phyloP scores from a whole-genome alignment of 306 rosid species.

The Cucurbita pepo region DNA sequence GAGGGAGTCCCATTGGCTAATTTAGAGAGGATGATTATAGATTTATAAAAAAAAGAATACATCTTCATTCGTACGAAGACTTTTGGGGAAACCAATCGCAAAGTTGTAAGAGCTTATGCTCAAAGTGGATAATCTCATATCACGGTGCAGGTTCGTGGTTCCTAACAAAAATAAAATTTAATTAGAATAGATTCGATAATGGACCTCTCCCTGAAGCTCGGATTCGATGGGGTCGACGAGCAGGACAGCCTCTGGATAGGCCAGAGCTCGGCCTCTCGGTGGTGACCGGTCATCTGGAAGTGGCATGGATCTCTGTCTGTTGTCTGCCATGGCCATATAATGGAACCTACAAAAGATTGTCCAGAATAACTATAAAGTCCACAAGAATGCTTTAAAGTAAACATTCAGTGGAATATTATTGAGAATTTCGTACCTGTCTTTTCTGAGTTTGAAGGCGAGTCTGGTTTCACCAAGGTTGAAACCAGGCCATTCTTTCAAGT shows the following conservation, averaged over 20 bases:
- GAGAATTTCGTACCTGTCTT: slow-evolving; percentile 41
- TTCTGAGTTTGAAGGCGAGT: slow-evolving; percentile 71
- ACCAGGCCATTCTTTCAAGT: slow-evolving; percentile 71
- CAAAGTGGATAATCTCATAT: no score
- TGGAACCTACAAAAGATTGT: slow-evolving; percentile 35
- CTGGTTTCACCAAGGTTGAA: slow-evolving; percentile 81
- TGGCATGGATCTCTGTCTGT: slow-evolving; percentile 80
- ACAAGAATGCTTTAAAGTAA: background rate
- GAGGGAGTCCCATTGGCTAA: no score
- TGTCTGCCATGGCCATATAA: slow-evolving; percentile 60
- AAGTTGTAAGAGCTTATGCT: no score
- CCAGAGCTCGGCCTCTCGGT: slow-evolving; percentile 39
- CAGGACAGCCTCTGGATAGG: slow-evolving; percentile 60
- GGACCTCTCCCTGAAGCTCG: slow-evolving; percentile 62
- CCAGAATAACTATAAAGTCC: background rate
- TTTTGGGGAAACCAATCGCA: no score
- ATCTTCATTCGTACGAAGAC: no score
- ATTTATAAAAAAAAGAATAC: no score
- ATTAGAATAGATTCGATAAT: background rate
- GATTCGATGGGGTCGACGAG: slow-evolving; percentile 67
- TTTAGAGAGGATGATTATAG: no score
- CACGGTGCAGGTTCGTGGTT: no score
- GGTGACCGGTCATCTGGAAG: slow-evolving; percentile 59
- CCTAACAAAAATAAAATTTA: background rate
- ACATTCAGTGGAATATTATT: background rate